These are phyloP conservation scores for Microcera coccophila DNA, from an alignment of 2,329 filamentous ascomycete genomes.

Conservation along the genomic window DNA sequence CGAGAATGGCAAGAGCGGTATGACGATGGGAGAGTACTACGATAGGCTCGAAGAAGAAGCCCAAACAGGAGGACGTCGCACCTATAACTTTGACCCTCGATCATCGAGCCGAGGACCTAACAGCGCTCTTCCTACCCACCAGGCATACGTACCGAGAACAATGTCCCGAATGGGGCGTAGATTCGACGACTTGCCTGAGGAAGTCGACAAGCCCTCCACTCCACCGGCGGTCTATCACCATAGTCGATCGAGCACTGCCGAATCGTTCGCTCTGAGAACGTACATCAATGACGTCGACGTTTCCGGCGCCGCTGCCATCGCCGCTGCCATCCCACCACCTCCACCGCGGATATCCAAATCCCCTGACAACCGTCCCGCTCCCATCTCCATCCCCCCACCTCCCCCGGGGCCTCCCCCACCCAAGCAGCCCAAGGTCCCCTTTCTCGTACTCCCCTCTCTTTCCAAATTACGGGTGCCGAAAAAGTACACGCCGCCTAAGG, in stretches of 20 bases:
- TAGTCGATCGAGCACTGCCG: background rate
- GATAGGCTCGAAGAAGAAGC: constrained; percentile 34
- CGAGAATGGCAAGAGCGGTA: constrained; percentile 21
- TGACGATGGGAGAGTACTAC: constrained; percentile 39
- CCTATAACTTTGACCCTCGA: constrained; percentile 30
- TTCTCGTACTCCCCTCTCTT: constrained; percentile 37
- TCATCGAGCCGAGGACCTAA: constrained; percentile 15
- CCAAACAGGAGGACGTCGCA: constrained; percentile 5
- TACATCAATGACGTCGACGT: constrained; percentile 25
- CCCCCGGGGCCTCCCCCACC: constrained; percentile 25
- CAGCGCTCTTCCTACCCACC: constrained; percentile 44
- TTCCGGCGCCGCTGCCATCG: background rate
- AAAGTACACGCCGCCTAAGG: constrained; percentile 38
- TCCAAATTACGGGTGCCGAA: constrained; percentile 39
- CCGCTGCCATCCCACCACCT: constrained; percentile 14
- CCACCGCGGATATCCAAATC: constrained; percentile 15
- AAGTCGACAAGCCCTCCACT: constrained; percentile 6
- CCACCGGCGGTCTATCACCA: constrained; percentile 8
- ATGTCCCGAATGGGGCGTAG: constrained; percentile 2
- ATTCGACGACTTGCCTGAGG: background rate
- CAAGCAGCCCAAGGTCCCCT: constrained; percentile 29
- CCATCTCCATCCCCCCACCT: constrained; percentile 22
- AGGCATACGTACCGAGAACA: constrained; percentile 44
- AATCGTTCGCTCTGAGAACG: constrained; percentile 9
- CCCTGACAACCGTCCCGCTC: constrained; percentile 3